Percentiles rank a stretch among this genome's conserved stretches.
Conservation (phyloP, 768 basidiomycete species). For the Hemileccinum impolitum region DNA sequence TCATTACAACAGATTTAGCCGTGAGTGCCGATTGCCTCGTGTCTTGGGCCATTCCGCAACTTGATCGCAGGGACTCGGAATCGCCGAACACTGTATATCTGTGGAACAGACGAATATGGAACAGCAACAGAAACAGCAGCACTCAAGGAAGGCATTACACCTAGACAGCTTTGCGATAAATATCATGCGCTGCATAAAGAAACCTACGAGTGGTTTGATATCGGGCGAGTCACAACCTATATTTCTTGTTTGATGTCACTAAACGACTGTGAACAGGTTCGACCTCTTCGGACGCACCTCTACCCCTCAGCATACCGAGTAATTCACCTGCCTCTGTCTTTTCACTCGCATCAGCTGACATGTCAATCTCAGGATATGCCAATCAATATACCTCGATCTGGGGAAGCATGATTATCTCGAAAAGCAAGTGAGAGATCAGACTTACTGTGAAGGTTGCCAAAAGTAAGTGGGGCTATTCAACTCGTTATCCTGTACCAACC, state of each 20-base stretch:
- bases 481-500: slow-evolving; percentile 7
- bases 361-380: slow-evolving; percentile 63
- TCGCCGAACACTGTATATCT: slow-evolving; percentile 87
- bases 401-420: slow-evolving; percentile 73
- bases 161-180: slow-evolving; percentile 83
- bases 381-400: slow-evolving; percentile 84
- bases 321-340: slow-evolving; percentile 18
- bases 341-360: background rate
- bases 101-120: slow-evolving; percentile 99
- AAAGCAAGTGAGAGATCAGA: slow-evolving; percentile 86
- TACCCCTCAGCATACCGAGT: slow-evolving; percentile 87
- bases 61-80: slow-evolving; percentile 59
- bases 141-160: slow-evolving; percentile 78
- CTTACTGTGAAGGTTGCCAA: slow-evolving; percentile 89
- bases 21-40: slow-evolving; percentile 36
- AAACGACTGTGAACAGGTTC: slow-evolving; percentile 50
- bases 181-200: slow-evolving; percentile 86
- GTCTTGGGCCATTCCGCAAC: background rate
- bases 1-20: slow-evolving; percentile 48
- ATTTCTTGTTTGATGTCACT: background rate
- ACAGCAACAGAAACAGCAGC: slow-evolving; percentile 99
- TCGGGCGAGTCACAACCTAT: slow-evolving; percentile 52
- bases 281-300: slow-evolving; percentile 97
- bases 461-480: slow-evolving; percentile 46
- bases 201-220: slow-evolving; percentile 97